These are phyloP conservation scores for Eucalyptus pauciflora DNA, from an alignment of 345 rosid genomes.

Conservation along the genomic window DNA sequence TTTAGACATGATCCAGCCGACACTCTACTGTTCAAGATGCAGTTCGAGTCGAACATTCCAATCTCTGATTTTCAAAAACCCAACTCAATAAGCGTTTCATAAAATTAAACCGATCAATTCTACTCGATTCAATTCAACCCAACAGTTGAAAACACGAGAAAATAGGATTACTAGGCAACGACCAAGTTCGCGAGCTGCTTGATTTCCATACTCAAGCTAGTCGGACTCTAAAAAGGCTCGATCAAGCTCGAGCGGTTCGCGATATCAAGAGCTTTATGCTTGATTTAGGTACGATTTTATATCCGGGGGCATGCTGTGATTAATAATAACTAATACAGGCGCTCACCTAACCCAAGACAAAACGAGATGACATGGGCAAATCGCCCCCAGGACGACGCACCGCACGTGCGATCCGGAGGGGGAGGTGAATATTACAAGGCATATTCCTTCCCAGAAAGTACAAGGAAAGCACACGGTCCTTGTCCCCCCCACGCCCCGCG, in stretches of 20 bases:
- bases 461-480: background rate
- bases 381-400: background rate
- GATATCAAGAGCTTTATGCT: background rate
- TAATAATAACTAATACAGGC: background rate
- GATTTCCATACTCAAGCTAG: background rate
- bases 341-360: background rate
- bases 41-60: rapidly evolving
- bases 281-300: background rate
- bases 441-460: background rate
- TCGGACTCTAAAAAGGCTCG: background rate
- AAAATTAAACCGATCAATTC: rapidly evolving
- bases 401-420: background rate
- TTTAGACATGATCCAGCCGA: background rate
- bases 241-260: background rate
- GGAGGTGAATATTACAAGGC: background rate
- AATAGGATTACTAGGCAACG: background rate
- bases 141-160: rapidly evolving
- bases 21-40: background rate
- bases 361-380: background rate
- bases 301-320: background rate
- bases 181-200: background rate
- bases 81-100: background rate
- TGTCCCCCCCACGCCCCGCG: background rate
- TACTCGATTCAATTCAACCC: background rate
- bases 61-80: background rate